phyloP scores from a whole-genome alignment of 345 rosid genomes.

The Camelina laxa region DNA sequence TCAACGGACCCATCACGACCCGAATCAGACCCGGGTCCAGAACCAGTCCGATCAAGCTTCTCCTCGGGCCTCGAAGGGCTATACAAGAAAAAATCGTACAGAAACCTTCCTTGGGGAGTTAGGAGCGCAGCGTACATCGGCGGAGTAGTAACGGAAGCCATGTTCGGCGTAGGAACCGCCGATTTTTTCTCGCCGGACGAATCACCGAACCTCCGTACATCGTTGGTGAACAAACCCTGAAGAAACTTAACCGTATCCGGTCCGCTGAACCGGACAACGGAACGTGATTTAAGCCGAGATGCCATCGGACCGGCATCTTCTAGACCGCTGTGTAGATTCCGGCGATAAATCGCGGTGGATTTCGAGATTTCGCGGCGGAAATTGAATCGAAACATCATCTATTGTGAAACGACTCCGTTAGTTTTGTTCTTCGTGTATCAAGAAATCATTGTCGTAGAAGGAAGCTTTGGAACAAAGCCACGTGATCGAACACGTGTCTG shows the following conservation, averaged over 20 bases:
- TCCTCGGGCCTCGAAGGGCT: slow-evolving; percentile 55
- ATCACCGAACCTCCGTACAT: slow-evolving; percentile 63
- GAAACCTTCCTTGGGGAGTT: slow-evolving; percentile 87
- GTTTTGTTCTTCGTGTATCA: slow-evolving; percentile 3
- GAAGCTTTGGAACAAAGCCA: slow-evolving; percentile 35
- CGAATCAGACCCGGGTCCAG: slow-evolving; percentile 67
- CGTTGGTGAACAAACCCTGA: slow-evolving; percentile 84
- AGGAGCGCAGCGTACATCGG: slow-evolving; percentile 84
- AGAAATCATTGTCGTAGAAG: slow-evolving; percentile 1
- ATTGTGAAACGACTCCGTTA: background rate
- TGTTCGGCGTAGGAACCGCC: slow-evolving; percentile 59
- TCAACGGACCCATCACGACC: slow-evolving; percentile 53
- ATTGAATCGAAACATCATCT: slow-evolving; percentile 42
- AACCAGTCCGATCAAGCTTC: slow-evolving; percentile 61
- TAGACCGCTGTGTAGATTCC: slow-evolving; percentile 41
- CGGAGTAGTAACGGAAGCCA: slow-evolving; percentile 51
- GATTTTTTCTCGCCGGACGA: slow-evolving; percentile 50
- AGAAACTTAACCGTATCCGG: slow-evolving; percentile 91
- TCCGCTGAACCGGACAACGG: slow-evolving; percentile 84
- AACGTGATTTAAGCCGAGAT: slow-evolving; percentile 67
- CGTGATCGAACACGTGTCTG: slow-evolving; percentile 27
- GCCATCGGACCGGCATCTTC: slow-evolving; percentile 56
- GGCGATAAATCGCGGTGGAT: slow-evolving; percentile 17
- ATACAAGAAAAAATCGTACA: slow-evolving; percentile 82
- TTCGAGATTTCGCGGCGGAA: slow-evolving; percentile 34